Conservation (phyloP, 208 protist genomes). For the Wallacemonas sp. region DNA sequence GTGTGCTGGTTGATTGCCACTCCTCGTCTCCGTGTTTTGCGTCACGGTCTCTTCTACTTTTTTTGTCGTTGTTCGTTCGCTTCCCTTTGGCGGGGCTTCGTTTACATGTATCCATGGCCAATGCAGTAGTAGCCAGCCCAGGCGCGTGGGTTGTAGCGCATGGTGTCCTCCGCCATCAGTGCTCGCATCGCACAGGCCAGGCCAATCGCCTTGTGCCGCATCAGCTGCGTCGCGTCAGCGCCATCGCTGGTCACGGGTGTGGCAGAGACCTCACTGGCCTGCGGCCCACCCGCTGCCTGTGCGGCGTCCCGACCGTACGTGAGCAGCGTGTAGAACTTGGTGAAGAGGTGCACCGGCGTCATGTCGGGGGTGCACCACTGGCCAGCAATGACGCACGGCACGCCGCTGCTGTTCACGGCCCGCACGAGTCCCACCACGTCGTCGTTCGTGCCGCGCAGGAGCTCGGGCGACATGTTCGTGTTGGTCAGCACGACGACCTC, state of each 20-base stretch:
- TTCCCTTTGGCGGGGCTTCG: too few species aligned
- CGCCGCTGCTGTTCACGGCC: slow-evolving; percentile 68
- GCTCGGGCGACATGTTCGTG: slow-evolving; percentile 66
- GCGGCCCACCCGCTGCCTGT: neutral
- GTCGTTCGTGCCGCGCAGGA: slow-evolving; percentile 46
- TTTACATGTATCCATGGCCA: slow-evolving; percentile 53
- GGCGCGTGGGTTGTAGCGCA: slow-evolving; percentile 70
- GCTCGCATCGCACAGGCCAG: slow-evolving; percentile 69
- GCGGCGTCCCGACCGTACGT: slow-evolving; percentile 21
- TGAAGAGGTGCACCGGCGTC: slow-evolving; percentile 73
- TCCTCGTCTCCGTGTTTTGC: neutral
- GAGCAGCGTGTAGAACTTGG: slow-evolving; percentile 69
- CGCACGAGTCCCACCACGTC: slow-evolving; percentile 71
- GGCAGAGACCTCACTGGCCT: neutral
- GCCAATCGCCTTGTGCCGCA: slow-evolving; percentile 62
- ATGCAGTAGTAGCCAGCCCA: slow-evolving; percentile 89
- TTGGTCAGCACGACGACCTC: slow-evolving; percentile 83
- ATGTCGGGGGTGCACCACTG: slow-evolving; percentile 93
- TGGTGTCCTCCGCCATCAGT: slow-evolving; percentile 59
- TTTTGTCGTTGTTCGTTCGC: too few species aligned
- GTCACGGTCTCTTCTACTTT: neutral
- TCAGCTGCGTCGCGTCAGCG: slow-evolving; percentile 9
- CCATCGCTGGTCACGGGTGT: too few species aligned
- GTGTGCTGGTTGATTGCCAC: neutral
- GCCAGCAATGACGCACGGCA: slow-evolving; percentile 74